Evolutionary conservation across 2,329 filamentous ascomycete species (phyloP).

Genomic region (Aspergillus sp.): DNA sequence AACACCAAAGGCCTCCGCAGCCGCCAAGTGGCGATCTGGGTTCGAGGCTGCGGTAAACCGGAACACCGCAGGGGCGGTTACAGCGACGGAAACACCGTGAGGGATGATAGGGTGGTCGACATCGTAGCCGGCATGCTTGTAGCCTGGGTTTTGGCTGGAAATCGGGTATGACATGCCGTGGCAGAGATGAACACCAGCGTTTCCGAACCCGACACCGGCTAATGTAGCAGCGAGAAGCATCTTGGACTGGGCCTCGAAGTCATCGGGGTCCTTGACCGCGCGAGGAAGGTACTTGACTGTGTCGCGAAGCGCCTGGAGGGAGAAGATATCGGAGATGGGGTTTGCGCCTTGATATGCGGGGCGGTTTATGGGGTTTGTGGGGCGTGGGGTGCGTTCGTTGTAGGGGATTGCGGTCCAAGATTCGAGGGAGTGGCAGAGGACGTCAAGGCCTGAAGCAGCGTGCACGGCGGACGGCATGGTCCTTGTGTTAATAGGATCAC

Average conservation of each 20-base stretch:
- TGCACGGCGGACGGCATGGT: slow-evolving; percentile 96
- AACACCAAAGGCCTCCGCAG: slow-evolving; percentile 86
- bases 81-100: slow-evolving; percentile 92
- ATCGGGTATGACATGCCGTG: slow-evolving; percentile 98
- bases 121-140: slow-evolving; percentile 84
- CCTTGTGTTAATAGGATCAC: slow-evolving; percentile 81
- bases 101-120: slow-evolving; percentile 79
- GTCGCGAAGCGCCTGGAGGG: slow-evolving; percentile 74
- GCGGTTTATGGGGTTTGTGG: slow-evolving; percentile 82
- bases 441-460: slow-evolving; percentile 86
- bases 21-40: slow-evolving; percentile 84
- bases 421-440: slow-evolving; percentile 92
- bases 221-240: slow-evolving; percentile 95
- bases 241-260: slow-evolving; percentile 86
- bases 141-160: slow-evolving; percentile 88
- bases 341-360: slow-evolving; percentile 97
- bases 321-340: slow-evolving; percentile 97
- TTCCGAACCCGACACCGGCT: slow-evolving; percentile 94
- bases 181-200: slow-evolving; percentile 89
- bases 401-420: slow-evolving; percentile 98
- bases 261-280: slow-evolving; percentile 82
- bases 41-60: slow-evolving; percentile 89
- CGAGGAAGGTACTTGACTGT: slow-evolving; percentile 92
- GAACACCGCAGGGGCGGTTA: slow-evolving; percentile 91
- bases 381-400: slow-evolving; percentile 78